These are phyloP conservation scores for Xylariaceae sp. DNA, from an alignment of 2,329 filamentous ascomycete genomes.

Conservation along the genomic window DNA sequence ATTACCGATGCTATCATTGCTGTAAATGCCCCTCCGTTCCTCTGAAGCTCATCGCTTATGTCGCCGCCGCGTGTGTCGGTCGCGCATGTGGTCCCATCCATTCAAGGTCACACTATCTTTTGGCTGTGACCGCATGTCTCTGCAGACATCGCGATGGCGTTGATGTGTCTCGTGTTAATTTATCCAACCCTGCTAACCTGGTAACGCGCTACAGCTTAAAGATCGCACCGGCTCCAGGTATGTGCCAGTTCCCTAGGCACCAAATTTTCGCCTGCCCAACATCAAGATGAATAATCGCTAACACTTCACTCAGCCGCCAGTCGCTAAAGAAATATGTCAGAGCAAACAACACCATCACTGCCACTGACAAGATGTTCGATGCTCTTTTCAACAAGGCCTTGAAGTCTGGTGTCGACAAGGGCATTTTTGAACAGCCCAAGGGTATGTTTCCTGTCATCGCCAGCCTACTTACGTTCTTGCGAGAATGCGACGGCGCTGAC, in stretches of 20 bases:
- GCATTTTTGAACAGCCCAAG: constrained; percentile 84
- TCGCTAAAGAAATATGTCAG: constrained; percentile 53
- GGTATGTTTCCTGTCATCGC: constrained; percentile 47
- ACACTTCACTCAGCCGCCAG: constrained; percentile 43
- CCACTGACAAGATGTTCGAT: constrained; percentile 51
- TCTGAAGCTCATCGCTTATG: no score
- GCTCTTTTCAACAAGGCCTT: constrained; percentile 66
- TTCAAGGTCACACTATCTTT: not conserved
- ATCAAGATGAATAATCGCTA: constrained; percentile 23
- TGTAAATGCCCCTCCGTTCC: constrained; percentile 45
- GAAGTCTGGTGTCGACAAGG: constrained; percentile 74
- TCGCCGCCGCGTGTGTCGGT: constrained; percentile 35
- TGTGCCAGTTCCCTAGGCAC: constrained; percentile 8
- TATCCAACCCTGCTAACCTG: constrained; percentile 35
- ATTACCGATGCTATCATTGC: constrained; percentile 57
- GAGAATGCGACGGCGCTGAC: constrained; percentile 21
- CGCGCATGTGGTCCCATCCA: constrained; percentile 22
- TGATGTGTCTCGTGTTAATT: not conserved
- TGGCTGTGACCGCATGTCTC: not conserved
- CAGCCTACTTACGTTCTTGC: not conserved
- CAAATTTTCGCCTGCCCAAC: not conserved
- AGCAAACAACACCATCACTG: constrained; percentile 32
- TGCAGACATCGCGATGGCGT: not conserved
- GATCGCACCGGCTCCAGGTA: constrained; percentile 56
- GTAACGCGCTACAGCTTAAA: constrained; percentile 45